Base-by-base conservation (phyloP, 2,329 filamentous ascomycete genomes). In the Aspergillus flavus region DNA sequence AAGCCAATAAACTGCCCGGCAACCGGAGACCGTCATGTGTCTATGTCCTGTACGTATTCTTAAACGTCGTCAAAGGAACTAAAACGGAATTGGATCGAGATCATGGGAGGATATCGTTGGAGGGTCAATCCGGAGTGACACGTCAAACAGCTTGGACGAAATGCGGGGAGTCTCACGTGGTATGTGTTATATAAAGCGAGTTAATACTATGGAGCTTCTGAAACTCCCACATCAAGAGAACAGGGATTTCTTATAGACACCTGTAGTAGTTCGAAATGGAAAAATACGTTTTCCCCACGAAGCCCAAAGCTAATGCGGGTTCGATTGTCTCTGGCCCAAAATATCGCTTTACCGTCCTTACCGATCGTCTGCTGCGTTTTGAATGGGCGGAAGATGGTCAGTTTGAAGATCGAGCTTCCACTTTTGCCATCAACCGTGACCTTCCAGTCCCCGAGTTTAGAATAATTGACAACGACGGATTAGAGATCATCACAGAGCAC, bases 331-430 rank as follows among this genome's bases (percentile, higher is more conserved):
- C 73, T 6, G 82, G 82, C 60, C 72, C 77, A 45, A 79, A 83
- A 55, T 89, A 85, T 73, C 84, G 87, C 59, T 89, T 89, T 71
- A 88, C 84, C 10, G 66, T 89, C 54, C 78, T 90, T 55, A 83
- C 81, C 11, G 82, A 87, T 57, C 79, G 83, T 2, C 77, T 89
- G 2, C 66, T 89, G 32, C 84, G 87, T 36, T 88, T 85, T 65
- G 87, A 89, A 75, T 90, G 86, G 85, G 82, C 87, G 0, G 77
- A 81, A 12, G 86, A 89, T 65, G 82, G 83, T 56, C 70, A 77
- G 39, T 90, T 89, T 68, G 87, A 89, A 70, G 86, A 90, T 70
- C 82, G 87, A 5, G 84, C 85, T 0, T 89, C 86, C 0, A 85
- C 84, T 11, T 87, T 89, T 70, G 87, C 87, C n/a, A 79, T 86